Conservation (phyloP, 805 yeast species). For the Cyberlindnera saturnus region DNA sequence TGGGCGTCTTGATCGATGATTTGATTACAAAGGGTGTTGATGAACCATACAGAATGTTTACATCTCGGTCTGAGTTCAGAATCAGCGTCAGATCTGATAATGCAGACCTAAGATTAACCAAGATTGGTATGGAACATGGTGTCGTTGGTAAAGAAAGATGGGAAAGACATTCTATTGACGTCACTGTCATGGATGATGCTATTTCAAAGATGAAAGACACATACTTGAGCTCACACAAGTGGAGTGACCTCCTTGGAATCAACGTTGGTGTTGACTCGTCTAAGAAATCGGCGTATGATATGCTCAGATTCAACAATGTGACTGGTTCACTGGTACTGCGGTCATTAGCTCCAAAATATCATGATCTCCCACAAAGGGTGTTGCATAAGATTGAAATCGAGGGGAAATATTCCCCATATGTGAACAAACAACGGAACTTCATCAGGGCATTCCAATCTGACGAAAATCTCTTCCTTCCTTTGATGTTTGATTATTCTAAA, state of each 20-base stretch:
- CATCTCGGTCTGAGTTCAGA: constrained; percentile 91
- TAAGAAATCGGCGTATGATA: constrained; percentile 61
- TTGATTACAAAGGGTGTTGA: constrained; percentile 90
- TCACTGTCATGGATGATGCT: constrained; percentile 36
- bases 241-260: constrained; percentile 49
- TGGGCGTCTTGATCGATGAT: constrained; percentile 92
- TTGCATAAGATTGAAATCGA: constrained; percentile 64
- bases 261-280: constrained; percentile 49
- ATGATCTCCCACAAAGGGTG: constrained; percentile 37
- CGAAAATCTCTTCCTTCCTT: constrained; percentile 70
- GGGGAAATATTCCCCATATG: constrained; percentile 77
- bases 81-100: constrained; percentile 88
- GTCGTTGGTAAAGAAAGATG: constrained; percentile 60
- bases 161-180: constrained; percentile 39
- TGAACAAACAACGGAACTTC: constrained; percentile 64
- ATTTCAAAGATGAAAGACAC: constrained; percentile 39
- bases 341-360: constrained; percentile 19
- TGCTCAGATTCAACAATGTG: constrained; percentile 51
- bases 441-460: constrained; percentile 78
- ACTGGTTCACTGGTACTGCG: constrained; percentile 8
- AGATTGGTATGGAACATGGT: constrained; percentile 58
- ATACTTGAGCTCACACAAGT: constrained; percentile 47
- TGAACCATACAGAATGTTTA: constrained; percentile 97
- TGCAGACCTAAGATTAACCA: constrained; percentile 83
- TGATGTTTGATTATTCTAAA: constrained; percentile 51